These are phyloP conservation scores for Haematococcus sp. DNA, from an alignment of 139 green algal genomes.

Conservation along the genomic window DNA sequence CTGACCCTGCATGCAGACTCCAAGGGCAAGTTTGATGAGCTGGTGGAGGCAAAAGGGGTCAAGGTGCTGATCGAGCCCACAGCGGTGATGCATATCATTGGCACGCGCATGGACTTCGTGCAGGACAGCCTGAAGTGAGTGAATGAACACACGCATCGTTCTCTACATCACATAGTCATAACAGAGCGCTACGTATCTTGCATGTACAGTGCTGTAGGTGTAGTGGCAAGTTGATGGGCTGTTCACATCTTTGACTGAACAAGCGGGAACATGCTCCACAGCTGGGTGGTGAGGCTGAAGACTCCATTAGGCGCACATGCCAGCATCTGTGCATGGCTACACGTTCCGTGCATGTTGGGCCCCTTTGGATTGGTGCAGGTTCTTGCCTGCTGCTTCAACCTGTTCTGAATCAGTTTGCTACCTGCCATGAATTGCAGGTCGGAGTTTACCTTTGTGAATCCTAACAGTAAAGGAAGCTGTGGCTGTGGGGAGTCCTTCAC, in stretches of 20 bases:
- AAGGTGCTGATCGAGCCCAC: slow-evolving; percentile 90
- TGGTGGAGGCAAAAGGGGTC: slow-evolving; percentile 90
- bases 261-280: no score
- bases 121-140: slow-evolving; percentile 81
- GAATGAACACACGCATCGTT: no score
- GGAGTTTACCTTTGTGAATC: slow-evolving; percentile 38
- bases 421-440: slow-evolving; percentile 17
- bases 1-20: no score
- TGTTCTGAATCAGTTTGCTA: not conserved
- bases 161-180: not conserved
- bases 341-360: not conserved
- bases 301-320: no score
- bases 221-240: no score
- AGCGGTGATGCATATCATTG: slow-evolving; percentile 96
- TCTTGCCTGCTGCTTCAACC: not conserved
- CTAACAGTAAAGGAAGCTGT: slow-evolving; percentile 61
- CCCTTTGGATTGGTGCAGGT: not conserved
- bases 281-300: no score
- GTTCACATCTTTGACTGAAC: no score
- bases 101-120: slow-evolving; percentile 95
- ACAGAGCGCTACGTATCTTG: not conserved
- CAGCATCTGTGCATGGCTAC: no score
- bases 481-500: slow-evolving; percentile 95
- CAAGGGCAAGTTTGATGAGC: slow-evolving; percentile 93
- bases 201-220: no score